phyloP scores from a whole-genome alignment of 2,329 filamentous ascomycete genomes.

The Cladosporium velox region DNA sequence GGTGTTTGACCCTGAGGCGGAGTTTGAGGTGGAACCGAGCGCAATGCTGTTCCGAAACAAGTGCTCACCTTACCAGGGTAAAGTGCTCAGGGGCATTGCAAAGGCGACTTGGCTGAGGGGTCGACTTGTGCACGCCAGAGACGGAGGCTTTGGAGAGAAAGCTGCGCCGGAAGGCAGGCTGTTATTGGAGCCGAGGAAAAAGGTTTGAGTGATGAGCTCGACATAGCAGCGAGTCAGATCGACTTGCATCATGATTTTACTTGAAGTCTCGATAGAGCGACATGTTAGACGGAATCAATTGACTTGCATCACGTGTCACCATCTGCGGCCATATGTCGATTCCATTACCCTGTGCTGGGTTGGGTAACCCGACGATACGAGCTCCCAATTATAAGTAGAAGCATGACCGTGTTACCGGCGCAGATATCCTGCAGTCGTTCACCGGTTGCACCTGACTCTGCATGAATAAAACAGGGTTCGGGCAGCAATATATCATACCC shows the following conservation, averaged over 20 bases:
- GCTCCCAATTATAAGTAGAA: background rate
- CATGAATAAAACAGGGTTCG: background rate
- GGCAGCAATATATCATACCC: conserved; percentile 11
- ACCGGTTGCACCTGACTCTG: background rate
- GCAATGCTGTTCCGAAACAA: conserved; percentile 96
- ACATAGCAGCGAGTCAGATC: background rate
- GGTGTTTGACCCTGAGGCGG: conserved; percentile 82
- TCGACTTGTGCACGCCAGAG: conserved; percentile 68
- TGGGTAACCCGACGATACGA: background rate
- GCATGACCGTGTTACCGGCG: background rate
- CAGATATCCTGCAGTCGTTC: background rate
- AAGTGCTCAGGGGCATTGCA: conserved; percentile 74
- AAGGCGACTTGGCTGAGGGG: conserved; percentile 84
- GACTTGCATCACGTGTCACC: background rate
- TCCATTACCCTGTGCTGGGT: background rate
- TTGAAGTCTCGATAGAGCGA: background rate
- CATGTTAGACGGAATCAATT: background rate
- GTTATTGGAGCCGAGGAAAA: conserved; percentile 52
- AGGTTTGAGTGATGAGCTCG: conserved; percentile 23
- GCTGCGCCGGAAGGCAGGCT: conserved; percentile 49
- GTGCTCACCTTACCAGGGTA: conserved; percentile 86
- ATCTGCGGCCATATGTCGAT: background rate
- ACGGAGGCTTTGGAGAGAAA: conserved; percentile 64
- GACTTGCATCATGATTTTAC: background rate
- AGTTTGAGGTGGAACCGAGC: conserved; percentile 66